phyloP scores from a whole-genome alignment of 2,329 filamentous ascomycete genomes.

The Hansfordia pulvinata region DNA sequence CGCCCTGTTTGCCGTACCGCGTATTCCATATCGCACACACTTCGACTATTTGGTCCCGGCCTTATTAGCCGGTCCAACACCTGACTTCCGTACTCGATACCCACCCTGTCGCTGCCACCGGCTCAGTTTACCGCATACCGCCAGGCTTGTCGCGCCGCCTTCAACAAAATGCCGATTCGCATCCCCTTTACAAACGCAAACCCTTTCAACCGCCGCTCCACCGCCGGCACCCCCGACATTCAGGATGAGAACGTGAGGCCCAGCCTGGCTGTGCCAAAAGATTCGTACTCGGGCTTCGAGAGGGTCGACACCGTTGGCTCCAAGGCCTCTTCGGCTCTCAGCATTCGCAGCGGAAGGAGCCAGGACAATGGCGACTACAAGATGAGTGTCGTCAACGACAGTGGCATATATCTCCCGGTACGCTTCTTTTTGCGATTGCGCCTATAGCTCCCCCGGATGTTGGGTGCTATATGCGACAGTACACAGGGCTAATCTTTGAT shows the following conservation, averaged over 20 bases:
- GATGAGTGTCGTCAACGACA: conserved; percentile 86
- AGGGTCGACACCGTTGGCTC: conserved; percentile 49
- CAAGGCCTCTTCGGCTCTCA: conserved; percentile 47
- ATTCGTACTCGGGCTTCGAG: conserved; percentile 40
- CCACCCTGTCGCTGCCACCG: no score
- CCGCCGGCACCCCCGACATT: conserved; percentile 25
- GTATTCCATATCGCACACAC: no score
- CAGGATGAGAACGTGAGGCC: conserved; percentile 41
- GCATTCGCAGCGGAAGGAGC: conserved; percentile 45
- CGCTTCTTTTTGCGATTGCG: conserved; percentile 17
- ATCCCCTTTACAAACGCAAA: no score
- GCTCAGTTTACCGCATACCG: no score
- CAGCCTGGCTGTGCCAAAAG: conserved; percentile 18
- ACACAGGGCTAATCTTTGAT: conserved; percentile 4
- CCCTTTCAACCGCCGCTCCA: conserved; percentile 46
- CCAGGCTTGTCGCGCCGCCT: no score
- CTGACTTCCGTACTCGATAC: no score
- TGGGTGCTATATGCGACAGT: conserved; percentile 3
- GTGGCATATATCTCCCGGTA: conserved; percentile 88
- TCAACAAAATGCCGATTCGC: conserved; percentile 55
- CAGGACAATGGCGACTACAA: conserved; percentile 62
- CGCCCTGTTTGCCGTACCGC: no score
- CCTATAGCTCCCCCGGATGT: conserved; percentile 2
- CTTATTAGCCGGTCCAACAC: no score
- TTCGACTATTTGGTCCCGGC: no score